Percentiles rank a stretch among this genome's conserved stretches.
phyloP scores from a whole-genome alignment of 805 yeast genomes.

The Nakazawaea ernobii region DNA sequence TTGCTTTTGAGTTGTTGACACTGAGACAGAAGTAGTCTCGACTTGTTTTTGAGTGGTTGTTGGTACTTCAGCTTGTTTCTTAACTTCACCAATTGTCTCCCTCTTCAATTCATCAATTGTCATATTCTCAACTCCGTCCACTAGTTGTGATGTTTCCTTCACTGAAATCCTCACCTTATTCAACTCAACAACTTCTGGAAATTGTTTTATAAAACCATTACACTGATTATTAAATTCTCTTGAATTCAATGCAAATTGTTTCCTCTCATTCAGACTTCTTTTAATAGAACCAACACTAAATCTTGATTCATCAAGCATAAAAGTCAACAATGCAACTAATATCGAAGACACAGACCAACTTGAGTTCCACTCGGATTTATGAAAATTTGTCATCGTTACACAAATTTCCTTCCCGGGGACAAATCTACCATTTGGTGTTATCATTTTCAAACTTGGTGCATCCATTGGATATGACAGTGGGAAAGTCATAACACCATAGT shows the following conservation, averaged over 20 bases:
- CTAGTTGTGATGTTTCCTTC: neutral
- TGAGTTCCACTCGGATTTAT: conserved; percentile 93
- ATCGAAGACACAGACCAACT: conserved; percentile 93
- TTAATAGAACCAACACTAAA: conserved; percentile 73
- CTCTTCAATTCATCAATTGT: neutral
- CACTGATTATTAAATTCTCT: neutral
- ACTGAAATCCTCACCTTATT: too few relatives aligned
- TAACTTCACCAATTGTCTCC: too few relatives aligned
- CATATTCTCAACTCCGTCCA: neutral
- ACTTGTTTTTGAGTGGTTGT: too few relatives aligned
- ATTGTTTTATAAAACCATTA: neutral
- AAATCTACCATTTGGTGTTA: conserved; percentile 87
- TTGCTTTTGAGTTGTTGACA: too few relatives aligned
- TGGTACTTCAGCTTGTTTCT: too few relatives aligned
- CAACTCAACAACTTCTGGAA: neutral
- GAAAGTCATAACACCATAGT: conserved; percentile 79
- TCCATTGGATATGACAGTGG: conserved; percentile 85
- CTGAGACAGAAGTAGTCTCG: too few relatives aligned
- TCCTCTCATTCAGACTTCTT: conserved; percentile 50
- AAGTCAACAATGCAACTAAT: conserved; percentile 77
- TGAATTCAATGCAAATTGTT: conserved; percentile 24
- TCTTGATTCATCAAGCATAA: conserved; percentile 82
- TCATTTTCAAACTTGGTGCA: conserved; percentile 85
- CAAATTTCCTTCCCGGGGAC: conserved; percentile 76
- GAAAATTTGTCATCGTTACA: conserved; percentile 86